These are phyloP conservation scores for Rhinocladiella mackenziei DNA, from an alignment of 2,329 filamentous ascomycete species.

Conservation along the genomic window DNA sequence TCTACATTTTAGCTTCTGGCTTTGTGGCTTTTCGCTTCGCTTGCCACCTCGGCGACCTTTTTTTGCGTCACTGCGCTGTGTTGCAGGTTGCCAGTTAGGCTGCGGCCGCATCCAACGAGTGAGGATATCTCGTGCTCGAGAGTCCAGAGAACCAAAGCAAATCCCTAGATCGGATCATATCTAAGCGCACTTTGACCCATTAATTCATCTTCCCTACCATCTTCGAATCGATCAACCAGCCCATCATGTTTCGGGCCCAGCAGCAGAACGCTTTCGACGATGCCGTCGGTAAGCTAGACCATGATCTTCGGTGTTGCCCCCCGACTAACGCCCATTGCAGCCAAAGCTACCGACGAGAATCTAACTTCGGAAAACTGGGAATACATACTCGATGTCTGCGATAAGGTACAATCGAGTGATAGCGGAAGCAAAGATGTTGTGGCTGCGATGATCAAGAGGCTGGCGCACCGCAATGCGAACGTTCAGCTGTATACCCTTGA, in stretches of 20 bases:
- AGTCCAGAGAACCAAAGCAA: not conserved
- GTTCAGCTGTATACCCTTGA: slow-evolving; percentile 93
- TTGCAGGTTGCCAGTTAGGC: slow-evolving; percentile 1
- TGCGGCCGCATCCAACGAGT: slow-evolving; percentile 5
- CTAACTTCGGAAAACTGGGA: slow-evolving; percentile 82
- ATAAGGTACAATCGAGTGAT: slow-evolving; percentile 53
- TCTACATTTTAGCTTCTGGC: not conserved
- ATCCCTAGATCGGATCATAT: not conserved
- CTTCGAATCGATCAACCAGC: not conserved
- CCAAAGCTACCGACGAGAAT: slow-evolving; percentile 94
- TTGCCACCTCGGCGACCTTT: not conserved
- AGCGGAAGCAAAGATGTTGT: slow-evolving; percentile 66
- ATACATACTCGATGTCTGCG: slow-evolving; percentile 62
- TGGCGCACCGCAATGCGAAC: slow-evolving; percentile 91
- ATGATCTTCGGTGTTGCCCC: not conserved
- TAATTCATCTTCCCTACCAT: not conserved
- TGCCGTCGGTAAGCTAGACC: slow-evolving; percentile 56
- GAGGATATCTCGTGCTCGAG: not conserved
- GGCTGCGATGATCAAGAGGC: slow-evolving; percentile 82
- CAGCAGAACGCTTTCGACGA: slow-evolving; percentile 68
- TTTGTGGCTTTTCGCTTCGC: too few species aligned
- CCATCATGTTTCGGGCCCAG: slow-evolving; percentile 56
- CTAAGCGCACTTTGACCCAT: not conserved
- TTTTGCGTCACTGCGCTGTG: slow-evolving; percentile 6
- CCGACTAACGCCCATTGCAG: slow-evolving; percentile 42